Base-by-base conservation (phyloP, 1,284 basidiomycete genomes). In the Cryptococcus sp. region DNA sequence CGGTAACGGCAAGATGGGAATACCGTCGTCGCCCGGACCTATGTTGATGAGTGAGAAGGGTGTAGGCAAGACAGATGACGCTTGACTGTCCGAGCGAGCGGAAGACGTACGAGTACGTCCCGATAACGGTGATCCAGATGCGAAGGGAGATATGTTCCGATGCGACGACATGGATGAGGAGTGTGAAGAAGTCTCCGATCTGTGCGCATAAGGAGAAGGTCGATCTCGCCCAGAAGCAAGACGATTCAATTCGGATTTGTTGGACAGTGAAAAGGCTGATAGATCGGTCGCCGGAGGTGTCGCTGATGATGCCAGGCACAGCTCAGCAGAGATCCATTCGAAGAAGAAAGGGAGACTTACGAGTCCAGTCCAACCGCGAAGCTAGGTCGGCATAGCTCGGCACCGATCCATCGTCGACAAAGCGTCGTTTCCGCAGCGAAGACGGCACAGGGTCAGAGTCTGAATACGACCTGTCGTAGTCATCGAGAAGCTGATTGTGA, bases 181-280 rank as follows among this genome's bases (percentile, higher is more conserved):
- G 39, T 51, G 41, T 44, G 41, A 46, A 19, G 34, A 50, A 3
- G 13, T 17, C 3, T 29, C 34, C 29, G 29, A 34, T 10, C 29
- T 34, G 29, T 17, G 44, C 26, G 26, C 20, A 52, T 15, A 43
- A 25, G 51, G 59, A 52, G 39, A 40, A 55, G 17, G 55, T 41
- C 48, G 55, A 52, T 17, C 49, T 51, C 39, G 20, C 23, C 25
- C 58, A 43, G 22, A 56, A 50, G 51, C 29, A 50, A 39, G 41
- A 50, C 44, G 52, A 45, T 20, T 49, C 46, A 16, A 19, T 3
- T 23, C 26, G 8, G 29, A 34, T 46, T 19, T 45, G 16, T 52
- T 57, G 29, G 64, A 68, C 3, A 75, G 57, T 3, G 73, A 72
- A 46, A 73, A 75, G 1, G 68, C 70, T 5, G 68, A 67, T 13